Evolutionary conservation across 108 stramenopile species (phyloP).

Genomic region (Schizochytrium sp.): DNA sequence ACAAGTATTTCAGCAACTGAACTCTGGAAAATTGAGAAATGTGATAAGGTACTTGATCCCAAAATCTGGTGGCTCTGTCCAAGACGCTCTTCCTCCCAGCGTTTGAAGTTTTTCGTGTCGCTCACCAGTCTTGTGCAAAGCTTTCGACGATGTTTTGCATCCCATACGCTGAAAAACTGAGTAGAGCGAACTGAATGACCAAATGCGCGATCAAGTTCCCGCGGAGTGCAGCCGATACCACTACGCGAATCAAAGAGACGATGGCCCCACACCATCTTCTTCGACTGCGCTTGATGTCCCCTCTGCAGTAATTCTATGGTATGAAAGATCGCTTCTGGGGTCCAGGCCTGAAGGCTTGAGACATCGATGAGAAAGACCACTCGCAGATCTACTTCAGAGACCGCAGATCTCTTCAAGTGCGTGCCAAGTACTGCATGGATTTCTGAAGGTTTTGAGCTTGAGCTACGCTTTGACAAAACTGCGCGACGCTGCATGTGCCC

Average conservation of each 20-base stretch:
- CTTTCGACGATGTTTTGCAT: not conserved
- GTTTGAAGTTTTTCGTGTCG: not conserved
- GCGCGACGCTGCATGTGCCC: not conserved
- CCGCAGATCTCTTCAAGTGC: not conserved
- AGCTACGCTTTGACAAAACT: not conserved
- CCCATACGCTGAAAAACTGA: not conserved
- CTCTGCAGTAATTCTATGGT: not conserved
- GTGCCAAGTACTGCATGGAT: not conserved
- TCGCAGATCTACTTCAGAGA: not conserved
- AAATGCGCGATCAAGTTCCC: not conserved
- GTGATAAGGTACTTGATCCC: not conserved
- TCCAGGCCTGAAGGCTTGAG: not conserved
- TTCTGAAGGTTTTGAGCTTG: not conserved
- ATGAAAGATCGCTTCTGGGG: not conserved
- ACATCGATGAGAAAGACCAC: conserved; percentile 24
- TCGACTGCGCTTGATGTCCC: not conserved
- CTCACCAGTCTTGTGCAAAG: not conserved
- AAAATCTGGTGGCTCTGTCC: not conserved
- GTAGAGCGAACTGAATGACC: not conserved
- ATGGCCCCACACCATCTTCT: not conserved
- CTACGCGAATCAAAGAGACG: not conserved
- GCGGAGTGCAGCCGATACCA: not conserved
- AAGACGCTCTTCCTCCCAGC: not conserved
- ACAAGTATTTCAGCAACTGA: not conserved
- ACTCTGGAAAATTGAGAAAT: conserved; percentile 2